These are phyloP conservation scores for Paramecium bursaria DNA, from an alignment of 73 alveolate genomes.

Conservation along the genomic window DNA sequence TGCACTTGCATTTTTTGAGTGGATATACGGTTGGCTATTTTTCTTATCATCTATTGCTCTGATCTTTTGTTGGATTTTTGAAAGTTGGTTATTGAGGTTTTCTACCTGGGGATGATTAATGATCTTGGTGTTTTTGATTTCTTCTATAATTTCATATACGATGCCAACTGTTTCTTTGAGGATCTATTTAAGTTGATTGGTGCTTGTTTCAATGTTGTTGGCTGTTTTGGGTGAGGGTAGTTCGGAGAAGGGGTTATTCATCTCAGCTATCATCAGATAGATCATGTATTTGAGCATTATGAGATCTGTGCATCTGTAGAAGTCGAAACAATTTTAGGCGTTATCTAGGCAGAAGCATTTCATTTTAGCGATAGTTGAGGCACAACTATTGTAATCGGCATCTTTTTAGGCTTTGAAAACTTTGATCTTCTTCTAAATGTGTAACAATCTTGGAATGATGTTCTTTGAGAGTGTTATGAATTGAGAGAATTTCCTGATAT, in stretches of 20 bases:
- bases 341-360: constrained; percentile 53
- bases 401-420: constrained; percentile 23
- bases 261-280: constrained; percentile 16
- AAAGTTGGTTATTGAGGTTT: constrained; percentile 3
- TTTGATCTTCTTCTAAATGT: constrained; percentile 6
- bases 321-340: constrained; percentile 36
- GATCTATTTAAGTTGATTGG: not conserved
- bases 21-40: not conserved
- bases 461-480: not conserved
- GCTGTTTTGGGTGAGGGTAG: not conserved
- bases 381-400: constrained; percentile 34
- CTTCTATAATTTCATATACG: constrained; percentile 40
- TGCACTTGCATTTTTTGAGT: too few relatives aligned
- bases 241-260: constrained; percentile 9
- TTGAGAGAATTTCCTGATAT: constrained; percentile 4
- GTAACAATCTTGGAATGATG: not conserved
- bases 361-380: constrained; percentile 47
- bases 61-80: constrained; percentile 13
- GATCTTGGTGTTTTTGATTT: not conserved
- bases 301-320: constrained; percentile 56
- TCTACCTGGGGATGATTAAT: not conserved
- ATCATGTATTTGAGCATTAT: constrained; percentile 37
- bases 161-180: constrained; percentile 31
- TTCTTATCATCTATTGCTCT: not conserved
- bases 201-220: not conserved